These are phyloP conservation scores for Sporothrix phasma DNA, from an alignment of 2,329 filamentous ascomycete species.

Conservation along the genomic window DNA sequence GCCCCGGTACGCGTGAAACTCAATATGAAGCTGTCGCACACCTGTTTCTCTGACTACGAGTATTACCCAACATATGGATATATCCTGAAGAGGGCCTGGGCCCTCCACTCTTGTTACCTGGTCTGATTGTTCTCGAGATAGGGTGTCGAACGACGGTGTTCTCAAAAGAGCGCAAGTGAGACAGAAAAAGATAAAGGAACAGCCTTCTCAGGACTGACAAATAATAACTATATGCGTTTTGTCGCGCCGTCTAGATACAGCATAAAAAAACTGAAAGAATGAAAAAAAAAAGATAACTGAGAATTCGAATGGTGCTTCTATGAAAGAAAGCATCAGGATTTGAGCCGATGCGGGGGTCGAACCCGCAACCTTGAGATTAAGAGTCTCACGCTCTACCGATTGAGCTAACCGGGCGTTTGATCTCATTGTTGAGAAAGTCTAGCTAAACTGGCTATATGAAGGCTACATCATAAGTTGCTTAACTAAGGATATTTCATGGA, in stretches of 20 bases:
- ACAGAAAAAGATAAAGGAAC: no score
- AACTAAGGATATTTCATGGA: not conserved
- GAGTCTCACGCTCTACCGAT: constrained; percentile 67
- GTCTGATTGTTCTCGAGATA: no score
- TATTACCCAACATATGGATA: not conserved
- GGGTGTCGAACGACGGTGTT: no score
- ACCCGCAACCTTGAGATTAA: constrained; percentile 35
- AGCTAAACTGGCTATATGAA: not conserved
- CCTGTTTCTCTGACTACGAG: not conserved
- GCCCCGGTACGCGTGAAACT: not conserved
- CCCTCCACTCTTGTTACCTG: not conserved
- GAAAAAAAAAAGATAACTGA: constrained; percentile 2
- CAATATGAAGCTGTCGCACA: not conserved
- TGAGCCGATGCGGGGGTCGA: constrained; percentile 40
- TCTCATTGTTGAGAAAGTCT: constrained; percentile 14
- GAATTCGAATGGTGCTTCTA: constrained; percentile 13
- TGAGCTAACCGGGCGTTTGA: constrained; percentile 49
- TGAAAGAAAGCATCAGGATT: constrained; percentile 28
- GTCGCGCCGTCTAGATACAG: no score
- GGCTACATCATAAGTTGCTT: not conserved
- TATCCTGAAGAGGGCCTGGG: no score
- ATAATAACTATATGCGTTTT: no score
- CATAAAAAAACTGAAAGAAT: no score
- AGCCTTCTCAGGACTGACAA: no score
- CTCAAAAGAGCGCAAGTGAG: no score